A percentile compares a stretch with the other conserved stretches of the same genome.
These are phyloP conservation scores for Coniochaeta ligniaria DNA, from an alignment of 2,329 filamentous ascomycete genomes.

Conservation along the genomic window DNA sequence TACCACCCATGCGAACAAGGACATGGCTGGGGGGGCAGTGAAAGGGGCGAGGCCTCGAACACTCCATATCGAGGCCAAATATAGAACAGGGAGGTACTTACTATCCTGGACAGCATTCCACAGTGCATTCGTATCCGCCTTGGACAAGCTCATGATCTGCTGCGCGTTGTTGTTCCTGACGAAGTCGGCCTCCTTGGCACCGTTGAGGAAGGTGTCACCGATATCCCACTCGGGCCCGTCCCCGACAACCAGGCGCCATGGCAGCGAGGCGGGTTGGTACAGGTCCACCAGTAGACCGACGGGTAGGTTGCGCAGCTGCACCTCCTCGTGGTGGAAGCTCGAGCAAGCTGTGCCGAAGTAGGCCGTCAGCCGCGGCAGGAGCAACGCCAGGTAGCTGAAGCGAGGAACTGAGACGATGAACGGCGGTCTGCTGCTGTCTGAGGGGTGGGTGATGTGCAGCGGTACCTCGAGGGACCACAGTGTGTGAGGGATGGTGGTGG, in stretches of 20 bases:
- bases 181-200: constrained; percentile 72
- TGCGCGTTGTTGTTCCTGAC: constrained; percentile 82
- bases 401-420: constrained; percentile 49
- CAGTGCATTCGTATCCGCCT: constrained; percentile 72
- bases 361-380: constrained; percentile 45
- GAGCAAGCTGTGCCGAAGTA: constrained; percentile 49
- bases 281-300: constrained; percentile 49
- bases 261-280: constrained; percentile 41
- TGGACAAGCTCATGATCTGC: constrained; percentile 82
- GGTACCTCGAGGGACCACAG: constrained; percentile 50
- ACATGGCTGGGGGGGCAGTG: background rate
- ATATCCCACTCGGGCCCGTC: constrained; percentile 54
- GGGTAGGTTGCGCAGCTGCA: constrained; percentile 46
- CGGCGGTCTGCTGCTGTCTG: constrained; percentile 30
- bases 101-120: constrained; percentile 75
- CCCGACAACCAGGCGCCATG: constrained; percentile 47
- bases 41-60: background rate
- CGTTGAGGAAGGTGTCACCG: constrained; percentile 56
- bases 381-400: constrained; percentile 51
- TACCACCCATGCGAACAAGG: background rate
- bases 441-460: constrained; percentile 44
- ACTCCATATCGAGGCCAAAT: background rate
- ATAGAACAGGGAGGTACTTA: constrained; percentile 25
- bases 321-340: constrained; percentile 50
- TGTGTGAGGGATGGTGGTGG: constrained; percentile 29